Base-by-base conservation (phyloP, 495 filamentous ascomycete species). In the Cairneyella variabilis region DNA sequence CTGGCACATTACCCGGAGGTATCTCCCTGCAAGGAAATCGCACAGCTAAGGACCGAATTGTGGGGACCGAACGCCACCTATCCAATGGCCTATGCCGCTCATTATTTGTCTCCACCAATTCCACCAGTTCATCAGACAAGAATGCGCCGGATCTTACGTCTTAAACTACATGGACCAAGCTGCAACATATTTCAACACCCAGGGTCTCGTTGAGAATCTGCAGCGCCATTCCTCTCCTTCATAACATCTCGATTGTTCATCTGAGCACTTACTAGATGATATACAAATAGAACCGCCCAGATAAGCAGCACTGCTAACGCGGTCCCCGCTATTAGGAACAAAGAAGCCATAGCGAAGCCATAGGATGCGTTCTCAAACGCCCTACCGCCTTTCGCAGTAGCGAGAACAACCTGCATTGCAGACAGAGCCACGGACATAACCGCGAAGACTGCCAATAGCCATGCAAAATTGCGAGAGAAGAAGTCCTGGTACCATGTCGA, bases 401-500 rank as follows among this genome's bases (percentile, higher is more conserved):
- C 39, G 28, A 57, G 2, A 34, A 37, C 48, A 1, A 58, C 49
- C 20, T 58, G 56, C 56, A 58, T 53, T 9, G 42, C 56, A 3
- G 56, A 53, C 16, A 58, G 44, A 34, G 20, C 30, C 21, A 58
- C 41, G 27, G 49, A 59, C 4, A 71, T 34, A 37, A 62, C 68
- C 14, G 56, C 63, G 38, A 71, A 64, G 9, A 69, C 37, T 47
- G 61, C 53, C 6, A 67, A 21, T 22, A 71, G 36, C 69, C 69
- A 71, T 14, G 57, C 69, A 51, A 71, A 69, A 23, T 69, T 68
- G 12, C 58, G 57, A 3, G 51, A 32, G 48, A 71, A 68, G 50
- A 66, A 71, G 12, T 47, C 52, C 22, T 63, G 46, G 40, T 69
- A 70, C 50, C 61, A 56, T 0, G 51, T 62, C 12, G 49, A 49